These are phyloP conservation scores for Camellia sinensis DNA, from an alignment of 148 eudicot species.

Conservation along the genomic window DNA sequence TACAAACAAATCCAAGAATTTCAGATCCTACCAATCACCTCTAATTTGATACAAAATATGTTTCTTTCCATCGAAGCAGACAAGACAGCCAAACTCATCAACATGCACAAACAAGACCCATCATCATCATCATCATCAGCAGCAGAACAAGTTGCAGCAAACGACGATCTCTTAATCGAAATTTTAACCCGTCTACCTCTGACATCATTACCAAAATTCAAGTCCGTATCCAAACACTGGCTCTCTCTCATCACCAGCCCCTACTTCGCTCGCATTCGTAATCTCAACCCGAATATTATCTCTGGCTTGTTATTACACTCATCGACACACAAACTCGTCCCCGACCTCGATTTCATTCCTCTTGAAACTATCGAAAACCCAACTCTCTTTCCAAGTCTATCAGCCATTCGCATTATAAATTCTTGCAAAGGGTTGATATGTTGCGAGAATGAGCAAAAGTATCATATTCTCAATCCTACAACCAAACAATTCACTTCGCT, in stretches of 20 bases:
- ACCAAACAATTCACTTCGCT: background rate
- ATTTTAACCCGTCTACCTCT: slow-evolving; percentile 1
- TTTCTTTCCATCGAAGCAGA: too few relatives aligned
- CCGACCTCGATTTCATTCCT: background rate
- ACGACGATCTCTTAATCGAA: slow-evolving; percentile 14
- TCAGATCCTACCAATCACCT: too few relatives aligned
- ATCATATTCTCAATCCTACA: slow-evolving; percentile 14
- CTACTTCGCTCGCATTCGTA: background rate
- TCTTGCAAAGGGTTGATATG: slow-evolving; percentile 16
- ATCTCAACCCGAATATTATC: background rate
- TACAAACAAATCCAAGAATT: too few relatives aligned
- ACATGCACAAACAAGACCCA: too few relatives aligned
- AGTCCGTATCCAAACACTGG: slow-evolving; percentile 5
- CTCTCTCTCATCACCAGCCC: background rate
- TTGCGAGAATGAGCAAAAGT: too few relatives aligned
- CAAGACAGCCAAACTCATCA: too few relatives aligned
- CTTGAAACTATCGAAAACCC: background rate
- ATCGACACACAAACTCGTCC: background rate
- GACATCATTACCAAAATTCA: slow-evolving; percentile 4
- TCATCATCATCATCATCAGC: too few relatives aligned
- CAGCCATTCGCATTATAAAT: background rate
- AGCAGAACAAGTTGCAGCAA: background rate
- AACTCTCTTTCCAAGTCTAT: background rate
- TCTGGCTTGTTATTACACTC: slow-evolving; percentile 7
- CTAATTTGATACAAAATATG: too few relatives aligned